These are phyloP conservation scores for Nakazawaea molendinolei DNA, from an alignment of 805 yeast genomes.

Conservation along the genomic window DNA sequence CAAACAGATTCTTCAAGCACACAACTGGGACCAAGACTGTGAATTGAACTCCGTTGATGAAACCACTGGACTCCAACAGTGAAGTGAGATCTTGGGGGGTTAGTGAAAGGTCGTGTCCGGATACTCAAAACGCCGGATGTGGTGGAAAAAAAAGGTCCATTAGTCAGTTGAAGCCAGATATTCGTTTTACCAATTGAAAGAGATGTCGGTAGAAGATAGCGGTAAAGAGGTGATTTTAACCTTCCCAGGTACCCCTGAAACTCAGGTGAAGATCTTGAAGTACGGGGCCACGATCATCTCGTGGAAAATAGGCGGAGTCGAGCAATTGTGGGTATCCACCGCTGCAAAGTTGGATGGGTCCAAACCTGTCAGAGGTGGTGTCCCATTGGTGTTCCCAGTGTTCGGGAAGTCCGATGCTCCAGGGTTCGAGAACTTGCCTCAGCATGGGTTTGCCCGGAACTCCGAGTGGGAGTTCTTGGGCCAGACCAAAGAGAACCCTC, in stretches of 20 bases:
- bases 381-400: slow-evolving; percentile 92
- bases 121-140: no score
- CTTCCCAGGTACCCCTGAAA: slow-evolving; percentile 41
- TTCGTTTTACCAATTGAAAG: not conserved
- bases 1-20: slow-evolving; percentile 1
- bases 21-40: not conserved
- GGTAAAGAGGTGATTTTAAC: slow-evolving; percentile 56
- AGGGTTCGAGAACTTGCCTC: slow-evolving; percentile 71
- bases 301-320: slow-evolving; percentile 68
- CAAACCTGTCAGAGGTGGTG: slow-evolving; percentile 95
- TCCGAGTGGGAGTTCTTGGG: slow-evolving; percentile 93
- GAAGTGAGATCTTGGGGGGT: not conserved
- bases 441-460: slow-evolving; percentile 94
- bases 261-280: slow-evolving; percentile 64
- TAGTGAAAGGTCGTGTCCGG: no score
- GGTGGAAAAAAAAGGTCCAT: not conserved
- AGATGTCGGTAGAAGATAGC: slow-evolving; percentile 62
- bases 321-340: slow-evolving; percentile 75
- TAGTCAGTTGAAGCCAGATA: not conserved
- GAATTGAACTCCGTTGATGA: slow-evolving; percentile 2
- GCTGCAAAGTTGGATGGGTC: slow-evolving; percentile 87
- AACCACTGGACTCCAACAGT: not conserved
- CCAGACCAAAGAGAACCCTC: slow-evolving; percentile 60
- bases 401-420: slow-evolving; percentile 65
- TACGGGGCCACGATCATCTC: slow-evolving; percentile 87